Evolutionary conservation across 225 moss, liverwort and hornwort species (phyloP).

Genomic region (Rhytidiadelphus loreus): DNA sequence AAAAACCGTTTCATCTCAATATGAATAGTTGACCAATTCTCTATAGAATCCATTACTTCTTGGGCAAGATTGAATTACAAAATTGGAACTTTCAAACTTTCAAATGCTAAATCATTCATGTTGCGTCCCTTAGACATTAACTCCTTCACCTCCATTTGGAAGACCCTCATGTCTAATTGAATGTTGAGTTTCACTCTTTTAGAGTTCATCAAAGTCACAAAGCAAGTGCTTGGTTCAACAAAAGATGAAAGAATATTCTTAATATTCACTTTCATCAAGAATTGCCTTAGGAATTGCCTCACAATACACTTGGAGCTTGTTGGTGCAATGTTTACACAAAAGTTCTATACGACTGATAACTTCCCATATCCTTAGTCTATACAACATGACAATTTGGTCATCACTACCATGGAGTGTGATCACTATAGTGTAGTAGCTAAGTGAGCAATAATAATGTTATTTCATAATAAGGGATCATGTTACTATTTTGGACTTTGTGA

Average conservation of each 20-base stretch:
- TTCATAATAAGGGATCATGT: neutral
- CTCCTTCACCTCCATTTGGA: neutral
- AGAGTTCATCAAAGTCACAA: neutral
- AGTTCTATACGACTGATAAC: neutral
- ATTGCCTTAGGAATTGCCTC: fast-evolving
- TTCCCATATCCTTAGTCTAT: neutral
- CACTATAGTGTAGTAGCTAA: fast-evolving
- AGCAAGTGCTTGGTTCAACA: too few relatives aligned
- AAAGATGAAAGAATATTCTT: neutral
- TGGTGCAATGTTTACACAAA: neutral
- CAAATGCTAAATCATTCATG: neutral
- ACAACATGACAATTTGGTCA: neutral
- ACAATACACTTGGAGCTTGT: neutral
- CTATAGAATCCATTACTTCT: fast-evolving
- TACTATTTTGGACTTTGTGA: neutral
- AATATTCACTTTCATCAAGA: neutral
- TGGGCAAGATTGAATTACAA: neutral
- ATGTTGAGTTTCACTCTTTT: neutral
- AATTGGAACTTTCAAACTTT: neutral
- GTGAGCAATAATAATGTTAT: neutral
- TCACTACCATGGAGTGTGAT: fast-evolving
- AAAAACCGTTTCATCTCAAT: fast-evolving
- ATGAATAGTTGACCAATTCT: neutral
- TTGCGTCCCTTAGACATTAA: neutral
- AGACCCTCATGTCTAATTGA: neutral